Base-by-base conservation (phyloP, 805 yeast genomes). In the Sugiyamaella valdiviana region DNA sequence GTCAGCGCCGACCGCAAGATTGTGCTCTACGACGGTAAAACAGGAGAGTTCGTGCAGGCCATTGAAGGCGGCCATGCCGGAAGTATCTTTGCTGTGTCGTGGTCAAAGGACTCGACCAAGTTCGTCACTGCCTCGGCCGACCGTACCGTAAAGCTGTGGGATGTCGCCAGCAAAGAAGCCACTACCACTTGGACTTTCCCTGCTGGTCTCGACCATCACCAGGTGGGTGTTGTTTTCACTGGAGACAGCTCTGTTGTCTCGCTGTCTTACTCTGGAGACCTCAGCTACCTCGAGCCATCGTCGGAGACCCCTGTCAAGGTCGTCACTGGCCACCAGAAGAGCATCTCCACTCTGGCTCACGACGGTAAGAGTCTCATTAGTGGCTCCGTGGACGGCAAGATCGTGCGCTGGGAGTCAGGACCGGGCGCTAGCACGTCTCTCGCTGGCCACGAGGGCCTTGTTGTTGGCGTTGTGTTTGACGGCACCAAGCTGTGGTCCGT, bases 41-140 rank as follows among this genome's bases (percentile, higher is more conserved):
- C 85, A 5, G 97, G 97, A 36, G 96, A 85, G 45, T 46, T 82
- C 15, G 73, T 74, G 47, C 77, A 74, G 57, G 62, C 80, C 22
- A 54, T 63, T 5, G 65, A 63, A 36, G 69, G 69, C 19, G 54
- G 55, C 7, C 91, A 91, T 57, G 74, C 76, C 6, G 95, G 95
- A 42, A 90, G 96, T 42, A 77, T 90, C n/a, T 85, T 82, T 59
- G 82, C 84, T 0, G 68, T 90, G 2, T 74, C 83, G 19, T 89
- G 95, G 91, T 70, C 73, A 44, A 70, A 71, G 22, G 79, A 76
- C 55, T 71, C 79, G 2, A 53, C 62, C 17, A 63, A 64, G 42
- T 85, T 90, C 61, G 85, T 82, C 19, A 86, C 97, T 3, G 78
- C 85, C 9, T 82, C 96, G 14, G 93, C 96, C 1, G 98, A 93